Conservation (phyloP, 2,329 filamentous ascomycete genomes). For the Ophioceras dolichostomum region DNA sequence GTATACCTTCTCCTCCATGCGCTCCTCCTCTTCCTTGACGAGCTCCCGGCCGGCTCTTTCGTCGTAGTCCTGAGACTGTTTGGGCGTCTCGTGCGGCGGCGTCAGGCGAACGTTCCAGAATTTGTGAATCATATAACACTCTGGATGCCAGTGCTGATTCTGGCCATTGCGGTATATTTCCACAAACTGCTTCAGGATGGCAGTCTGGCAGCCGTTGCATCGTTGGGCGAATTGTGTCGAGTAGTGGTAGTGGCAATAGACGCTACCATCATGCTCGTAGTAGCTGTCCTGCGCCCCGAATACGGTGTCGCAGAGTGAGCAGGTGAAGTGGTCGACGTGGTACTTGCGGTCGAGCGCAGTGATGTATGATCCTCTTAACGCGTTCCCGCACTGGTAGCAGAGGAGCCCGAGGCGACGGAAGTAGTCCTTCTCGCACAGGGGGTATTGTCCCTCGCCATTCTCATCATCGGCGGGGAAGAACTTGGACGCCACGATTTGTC, state of each 20-base stretch:
- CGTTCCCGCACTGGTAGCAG: constrained; percentile 84
- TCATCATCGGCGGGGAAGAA: constrained; percentile 97
- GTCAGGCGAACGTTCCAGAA: constrained; percentile 96
- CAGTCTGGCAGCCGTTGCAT: constrained; percentile 93
- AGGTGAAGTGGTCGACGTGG: constrained; percentile 98
- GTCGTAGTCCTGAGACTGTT: constrained; percentile 27
- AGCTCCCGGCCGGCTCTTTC: constrained; percentile 54
- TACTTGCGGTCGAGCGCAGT: constrained; percentile 97
- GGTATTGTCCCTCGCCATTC: constrained; percentile 75
- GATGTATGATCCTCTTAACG: constrained; percentile 92
- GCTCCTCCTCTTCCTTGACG: constrained; percentile 78
- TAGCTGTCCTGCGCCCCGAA: constrained; percentile 98
- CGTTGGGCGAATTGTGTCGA: constrained; percentile 93
- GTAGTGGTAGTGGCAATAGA: constrained; percentile 98
- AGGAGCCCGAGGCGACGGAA: constrained; percentile 85
- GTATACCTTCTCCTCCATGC: constrained; percentile 95
- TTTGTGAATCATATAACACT: constrained; percentile 99
- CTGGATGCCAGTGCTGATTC: constrained; percentile 98
- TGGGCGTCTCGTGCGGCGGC: constrained; percentile 25
- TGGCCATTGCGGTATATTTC: constrained; percentile 97
- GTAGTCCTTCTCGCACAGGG: constrained; percentile 95
- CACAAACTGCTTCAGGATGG: constrained; percentile 97
- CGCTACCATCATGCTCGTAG: constrained; percentile 92
- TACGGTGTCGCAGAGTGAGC: constrained; percentile 91
- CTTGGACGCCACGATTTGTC: constrained; percentile 93